Evolutionary conservation across 352 stramenopile genomes (phyloP).

Genomic region (Globisporangium mamillatum): DNA sequence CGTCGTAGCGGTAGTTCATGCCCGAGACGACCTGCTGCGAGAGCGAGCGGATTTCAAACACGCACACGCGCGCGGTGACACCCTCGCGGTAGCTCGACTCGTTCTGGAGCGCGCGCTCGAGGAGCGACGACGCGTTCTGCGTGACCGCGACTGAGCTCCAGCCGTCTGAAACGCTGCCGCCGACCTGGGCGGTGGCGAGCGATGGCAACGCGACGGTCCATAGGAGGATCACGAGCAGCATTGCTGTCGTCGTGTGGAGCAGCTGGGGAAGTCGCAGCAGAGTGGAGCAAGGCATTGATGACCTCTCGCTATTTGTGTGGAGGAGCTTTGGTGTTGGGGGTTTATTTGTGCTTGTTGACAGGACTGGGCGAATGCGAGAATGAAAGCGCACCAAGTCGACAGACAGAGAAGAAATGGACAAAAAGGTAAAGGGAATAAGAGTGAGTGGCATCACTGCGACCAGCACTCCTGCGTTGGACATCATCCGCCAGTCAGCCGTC

Average conservation of each 20-base stretch:
- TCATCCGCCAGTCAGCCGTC: too few relatives aligned
- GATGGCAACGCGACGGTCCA: not conserved
- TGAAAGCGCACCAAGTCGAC: not conserved
- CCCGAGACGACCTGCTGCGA: constrained; percentile 55
- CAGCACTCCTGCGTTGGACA: not conserved
- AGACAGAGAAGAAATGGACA: not conserved
- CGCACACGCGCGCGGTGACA: constrained; percentile 35
- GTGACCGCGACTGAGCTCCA: not conserved
- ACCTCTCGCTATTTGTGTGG: not conserved
- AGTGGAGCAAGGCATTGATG: not conserved
- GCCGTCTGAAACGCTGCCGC: not conserved
- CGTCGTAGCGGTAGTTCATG: constrained; percentile 75
- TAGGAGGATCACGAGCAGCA: not conserved
- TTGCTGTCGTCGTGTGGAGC: not conserved
- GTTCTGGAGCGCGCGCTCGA: constrained; percentile 10
- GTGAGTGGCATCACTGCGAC: not conserved
- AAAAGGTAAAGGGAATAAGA: not conserved
- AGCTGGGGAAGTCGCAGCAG: not conserved
- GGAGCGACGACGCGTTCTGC: not conserved
- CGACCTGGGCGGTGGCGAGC: not conserved
- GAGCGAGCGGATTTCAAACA: constrained; percentile 33
- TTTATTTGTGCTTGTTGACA: not conserved
- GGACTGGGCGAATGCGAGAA: not conserved
- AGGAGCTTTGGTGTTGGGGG: too few relatives aligned
- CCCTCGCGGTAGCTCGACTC: constrained; percentile 24